These are phyloP conservation scores for Cercospora brassicicola DNA, from an alignment of 2,329 filamentous ascomycete genomes.

Conservation along the genomic window DNA sequence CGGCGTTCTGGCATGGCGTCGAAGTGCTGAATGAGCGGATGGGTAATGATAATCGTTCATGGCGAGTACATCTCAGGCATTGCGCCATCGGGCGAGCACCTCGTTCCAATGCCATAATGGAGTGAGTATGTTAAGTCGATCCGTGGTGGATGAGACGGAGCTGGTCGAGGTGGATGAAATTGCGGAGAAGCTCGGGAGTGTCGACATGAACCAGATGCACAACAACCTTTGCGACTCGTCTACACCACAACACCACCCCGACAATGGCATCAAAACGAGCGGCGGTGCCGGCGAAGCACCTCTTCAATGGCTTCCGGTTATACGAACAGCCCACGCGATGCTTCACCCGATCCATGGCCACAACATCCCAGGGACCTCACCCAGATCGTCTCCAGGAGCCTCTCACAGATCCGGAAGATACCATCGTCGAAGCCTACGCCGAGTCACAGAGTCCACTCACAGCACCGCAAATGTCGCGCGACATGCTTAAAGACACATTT, in stretches of 20 bases:
- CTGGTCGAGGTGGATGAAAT: conserved; percentile 2
- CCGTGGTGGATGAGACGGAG: neutral
- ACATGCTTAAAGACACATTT: conserved; percentile 26
- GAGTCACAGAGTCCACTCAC: conserved; percentile 39
- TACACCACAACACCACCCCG: conserved; percentile 7
- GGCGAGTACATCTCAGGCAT: conserved; percentile 32
- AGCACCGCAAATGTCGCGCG: conserved; percentile 26
- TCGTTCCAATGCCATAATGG: conserved; percentile 35
- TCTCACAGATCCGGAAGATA: conserved; percentile 37
- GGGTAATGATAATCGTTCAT: conserved; percentile 32
- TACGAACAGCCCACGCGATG: conserved; percentile 25
- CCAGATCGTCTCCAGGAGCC: conserved; percentile 20
- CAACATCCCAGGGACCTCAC: conserved; percentile 30
- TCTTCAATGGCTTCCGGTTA: conserved; percentile 33
- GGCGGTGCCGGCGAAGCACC: conserved; percentile 41
- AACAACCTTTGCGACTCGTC: conserved; percentile 10
- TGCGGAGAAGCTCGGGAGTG: conserved; percentile 15
- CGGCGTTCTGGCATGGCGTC: conserved; percentile 46
- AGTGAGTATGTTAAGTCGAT: neutral
- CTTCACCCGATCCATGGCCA: conserved; percentile 60
- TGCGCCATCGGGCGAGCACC: conserved; percentile 41
- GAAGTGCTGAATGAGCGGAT: conserved; percentile 54
- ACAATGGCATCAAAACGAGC: conserved; percentile 46
- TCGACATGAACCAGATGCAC: conserved; percentile 6
- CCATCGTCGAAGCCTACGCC: conserved; percentile 40